Evolutionary conservation across 257 asterid species (phyloP).

Genomic region (Oldenlandia corymbosa): DNA sequence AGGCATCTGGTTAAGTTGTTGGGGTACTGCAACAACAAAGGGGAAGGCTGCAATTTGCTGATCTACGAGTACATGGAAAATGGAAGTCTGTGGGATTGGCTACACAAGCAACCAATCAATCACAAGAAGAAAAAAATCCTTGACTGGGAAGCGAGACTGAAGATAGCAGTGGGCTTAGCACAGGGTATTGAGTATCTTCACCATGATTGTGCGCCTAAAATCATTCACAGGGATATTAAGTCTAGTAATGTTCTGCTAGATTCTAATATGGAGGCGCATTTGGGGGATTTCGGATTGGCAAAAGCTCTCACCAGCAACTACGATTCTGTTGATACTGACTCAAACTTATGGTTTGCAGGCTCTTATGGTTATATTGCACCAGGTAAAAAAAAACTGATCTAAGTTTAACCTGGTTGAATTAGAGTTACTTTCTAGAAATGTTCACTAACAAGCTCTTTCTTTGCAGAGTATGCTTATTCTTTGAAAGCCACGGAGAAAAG

Average conservation of each 20-base stretch:
- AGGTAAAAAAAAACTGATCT: conserved; percentile 38
- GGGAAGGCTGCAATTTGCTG: conserved; percentile 60
- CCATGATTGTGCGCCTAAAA: conserved; percentile 86
- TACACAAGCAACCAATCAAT: conserved; percentile 48
- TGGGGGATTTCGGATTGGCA: conserved; percentile 94
- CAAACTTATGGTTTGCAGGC: conserved; percentile 78
- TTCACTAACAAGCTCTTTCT: not conserved
- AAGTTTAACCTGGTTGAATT: not conserved
- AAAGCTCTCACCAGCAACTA: conserved; percentile 45
- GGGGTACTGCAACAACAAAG: conserved; percentile 67
- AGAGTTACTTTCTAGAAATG: not conserved
- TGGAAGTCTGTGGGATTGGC: conserved; percentile 90
- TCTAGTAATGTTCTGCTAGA: conserved; percentile 76
- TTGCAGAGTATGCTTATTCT: conserved; percentile 83
- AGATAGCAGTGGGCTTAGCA: conserved; percentile 76
- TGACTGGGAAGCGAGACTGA: conserved; percentile 72
- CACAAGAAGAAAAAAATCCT: conserved; percentile 48
- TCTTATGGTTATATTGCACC: conserved; percentile 96
- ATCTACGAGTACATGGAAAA: conserved; percentile 94
- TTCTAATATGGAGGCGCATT: conserved; percentile 77
- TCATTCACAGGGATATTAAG: conserved; percentile 86
- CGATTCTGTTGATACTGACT: conserved; percentile 64
- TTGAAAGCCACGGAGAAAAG: conserved; percentile 78
- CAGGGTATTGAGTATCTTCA: conserved; percentile 94
- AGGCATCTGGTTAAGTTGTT: conserved; percentile 76